Base-by-base conservation (phyloP, 129 eudicot species). In the Kitagawia praeruptora region DNA sequence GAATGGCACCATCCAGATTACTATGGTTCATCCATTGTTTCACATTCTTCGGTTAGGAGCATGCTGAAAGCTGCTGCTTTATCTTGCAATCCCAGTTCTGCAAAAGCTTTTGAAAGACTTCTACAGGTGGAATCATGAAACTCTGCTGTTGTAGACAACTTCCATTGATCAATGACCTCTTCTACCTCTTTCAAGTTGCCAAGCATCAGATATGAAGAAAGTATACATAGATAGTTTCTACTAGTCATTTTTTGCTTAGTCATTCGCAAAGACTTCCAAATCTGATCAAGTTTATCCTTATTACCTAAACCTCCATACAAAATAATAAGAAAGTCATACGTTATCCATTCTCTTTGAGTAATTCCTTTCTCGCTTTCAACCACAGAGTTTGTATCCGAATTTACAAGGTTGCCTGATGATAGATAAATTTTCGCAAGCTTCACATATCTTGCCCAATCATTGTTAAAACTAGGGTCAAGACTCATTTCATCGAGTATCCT, bases 341-440 rank as follows among this genome's bases (percentile, higher is more conserved):
- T 87, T 81, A 95, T 92, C 91, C 97, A 90, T 81, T 95, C 93
- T 76, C 97, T 90, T 78, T 90, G 96, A 18, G 91, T 83, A 15
- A 89, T 78, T 77, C 87, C 87, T 87, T 90, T 87, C 81, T 95
- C 97, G 79, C 82, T 87, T 81, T 90, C 95, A 34, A 92, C 89
- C 27, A 95, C 39, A 58, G 93, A 81, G 82, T 81, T 80, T 0
- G 41, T 54, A n/a, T 79, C 91, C 0, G 93, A 89, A 85, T 84
- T 84, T 31, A 82, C 85, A 69, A 95, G 90, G n/a, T 90, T 85
- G 56, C 96, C 86, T 2, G 92, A 83, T 9, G 85, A 73, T 16
- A 95, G 74, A 87, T 95, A 95, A 34, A 92, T 86, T 49, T 84
- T 88, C 11, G 84, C 96, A 78, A 95, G 96, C 64, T 92, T 88